Evolutionary conservation across 345 rosid species (phyloP).

Genomic region (Abelmoschus esculentus): DNA sequence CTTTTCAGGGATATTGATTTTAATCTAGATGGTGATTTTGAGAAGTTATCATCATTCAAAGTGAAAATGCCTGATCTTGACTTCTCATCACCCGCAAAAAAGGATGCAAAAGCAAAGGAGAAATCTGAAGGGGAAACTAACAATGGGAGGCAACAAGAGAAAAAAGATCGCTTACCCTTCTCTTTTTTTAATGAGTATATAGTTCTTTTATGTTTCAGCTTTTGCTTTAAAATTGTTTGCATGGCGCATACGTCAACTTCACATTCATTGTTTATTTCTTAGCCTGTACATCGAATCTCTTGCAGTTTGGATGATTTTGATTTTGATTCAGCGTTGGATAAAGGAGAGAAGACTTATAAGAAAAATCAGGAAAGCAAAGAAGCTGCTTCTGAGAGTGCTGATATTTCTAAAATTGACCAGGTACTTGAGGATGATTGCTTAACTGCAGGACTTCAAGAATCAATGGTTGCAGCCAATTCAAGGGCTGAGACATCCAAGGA

Average conservation of each 20-base stretch:
- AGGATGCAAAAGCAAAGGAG: slow-evolving; percentile 45
- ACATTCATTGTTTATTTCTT: slow-evolving; percentile 10
- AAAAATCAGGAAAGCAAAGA: slow-evolving; percentile 27
- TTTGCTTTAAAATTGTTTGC: not conserved
- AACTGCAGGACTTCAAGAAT: slow-evolving; percentile 12
- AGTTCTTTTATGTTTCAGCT: not conserved
- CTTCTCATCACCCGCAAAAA: slow-evolving; percentile 50
- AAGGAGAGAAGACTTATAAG: slow-evolving; percentile 28
- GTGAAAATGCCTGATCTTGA: slow-evolving; percentile 75
- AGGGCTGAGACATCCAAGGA: slow-evolving; percentile 21
- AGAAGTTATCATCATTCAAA: slow-evolving; percentile 65
- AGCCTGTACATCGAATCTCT: slow-evolving; percentile 17
- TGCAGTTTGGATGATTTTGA: slow-evolving; percentile 56
- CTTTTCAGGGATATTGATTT: slow-evolving; percentile 72
- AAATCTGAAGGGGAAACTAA: slow-evolving; percentile 40
- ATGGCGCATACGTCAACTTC: not conserved
- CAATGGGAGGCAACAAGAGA: slow-evolving; percentile 27
- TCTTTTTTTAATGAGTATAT: slow-evolving; percentile 58
- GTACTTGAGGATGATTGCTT: slow-evolving; percentile 17
- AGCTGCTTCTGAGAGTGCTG: slow-evolving; percentile 24
- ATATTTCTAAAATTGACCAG: slow-evolving; percentile 20
- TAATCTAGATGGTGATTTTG: slow-evolving; percentile 62
- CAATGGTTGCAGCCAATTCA: slow-evolving; percentile 3
- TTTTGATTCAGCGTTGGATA: slow-evolving; percentile 32
- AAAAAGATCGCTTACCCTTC: slow-evolving; percentile 43